phyloP scores from a whole-genome alignment of 306 rosid species.

The Cotoneaster glaucophyllus region DNA sequence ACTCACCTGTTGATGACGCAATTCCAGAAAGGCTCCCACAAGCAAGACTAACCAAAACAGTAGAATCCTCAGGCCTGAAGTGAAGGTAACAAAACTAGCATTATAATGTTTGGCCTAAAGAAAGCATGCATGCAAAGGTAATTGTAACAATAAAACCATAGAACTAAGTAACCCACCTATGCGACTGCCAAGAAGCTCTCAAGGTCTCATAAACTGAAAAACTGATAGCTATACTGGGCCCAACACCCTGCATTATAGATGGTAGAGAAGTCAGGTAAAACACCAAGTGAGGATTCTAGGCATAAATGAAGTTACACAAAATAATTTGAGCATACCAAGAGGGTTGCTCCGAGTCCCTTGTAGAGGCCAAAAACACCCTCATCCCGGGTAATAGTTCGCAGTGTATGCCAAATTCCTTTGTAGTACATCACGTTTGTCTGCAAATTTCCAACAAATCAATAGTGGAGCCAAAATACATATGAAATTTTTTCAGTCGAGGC shows the following conservation, averaged over 20 bases:
- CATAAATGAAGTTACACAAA: conserved; percentile 7
- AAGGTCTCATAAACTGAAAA: conserved; percentile 84
- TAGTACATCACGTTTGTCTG: conserved; percentile 78
- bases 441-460: conserved; percentile 27
- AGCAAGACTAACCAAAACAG: conserved; percentile 63
- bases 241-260: conserved; percentile 70
- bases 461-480: conserved; percentile 6
- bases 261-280: conserved; percentile 13
- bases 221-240: conserved; percentile 93
- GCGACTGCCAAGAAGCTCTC: conserved; percentile 74
- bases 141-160: conserved; percentile 2
- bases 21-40: conserved; percentile 98
- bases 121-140: neutral
- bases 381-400: conserved; percentile 68
- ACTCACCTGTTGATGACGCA: conserved; percentile 96
- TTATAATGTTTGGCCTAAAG: neutral
- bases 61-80: conserved; percentile 72
- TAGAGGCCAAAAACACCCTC: conserved; percentile 88
- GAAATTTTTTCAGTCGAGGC: neutral
- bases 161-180: conserved; percentile 43
- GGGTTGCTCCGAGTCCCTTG: conserved; percentile 96
- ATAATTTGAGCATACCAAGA: conserved; percentile 57
- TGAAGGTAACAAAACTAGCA: conserved; percentile 4
- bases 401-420: conserved; percentile 73
- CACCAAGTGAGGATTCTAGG: neutral